A percentile compares a stretch with the other conserved stretches of the same genome.
These are phyloP conservation scores for Seminavis robusta DNA, from an alignment of 108 stramenopile species.

Conservation along the genomic window DNA sequence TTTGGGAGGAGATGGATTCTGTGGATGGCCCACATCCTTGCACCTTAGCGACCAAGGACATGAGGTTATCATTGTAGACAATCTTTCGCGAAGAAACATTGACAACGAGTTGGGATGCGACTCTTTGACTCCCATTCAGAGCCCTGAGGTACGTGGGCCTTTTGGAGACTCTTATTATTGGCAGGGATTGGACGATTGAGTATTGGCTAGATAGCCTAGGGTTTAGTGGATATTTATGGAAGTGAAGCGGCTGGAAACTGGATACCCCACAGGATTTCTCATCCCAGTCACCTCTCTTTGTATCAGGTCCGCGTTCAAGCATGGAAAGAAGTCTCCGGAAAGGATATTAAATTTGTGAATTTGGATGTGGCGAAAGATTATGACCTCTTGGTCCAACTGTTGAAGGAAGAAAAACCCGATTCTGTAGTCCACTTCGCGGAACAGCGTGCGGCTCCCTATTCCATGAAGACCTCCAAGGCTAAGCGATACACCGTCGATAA, in stretches of 20 bases:
- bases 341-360: slow-evolving; percentile 89
- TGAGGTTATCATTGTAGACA: slow-evolving; percentile 93
- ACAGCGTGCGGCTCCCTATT: slow-evolving; percentile 98
- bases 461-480: slow-evolving; percentile 89
- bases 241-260: too few relatives aligned
- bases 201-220: too few relatives aligned
- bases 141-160: slow-evolving; percentile 58
- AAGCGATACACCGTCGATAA: slow-evolving; percentile 99
- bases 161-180: too few relatives aligned
- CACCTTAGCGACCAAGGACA: slow-evolving; percentile 89
- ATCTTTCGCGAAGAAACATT: slow-evolving; percentile 91
- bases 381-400: slow-evolving; percentile 89
- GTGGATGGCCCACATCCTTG: slow-evolving; percentile 96
- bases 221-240: too few relatives aligned
- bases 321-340: slow-evolving; percentile 94
- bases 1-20: slow-evolving; percentile 96
- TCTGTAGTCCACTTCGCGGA: slow-evolving; percentile 97
- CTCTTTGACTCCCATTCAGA: slow-evolving; percentile 92
- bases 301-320: slow-evolving; percentile 74
- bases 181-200: too few relatives aligned
- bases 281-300: neutral
- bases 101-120: slow-evolving; percentile 92
- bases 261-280: neutral
- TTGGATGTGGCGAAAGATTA: slow-evolving; percentile 95
- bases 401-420: slow-evolving; percentile 92